Evolutionary conservation across 495 filamentous ascomycete species (phyloP).

Genomic region (Cladorrhinum samala): DNA sequence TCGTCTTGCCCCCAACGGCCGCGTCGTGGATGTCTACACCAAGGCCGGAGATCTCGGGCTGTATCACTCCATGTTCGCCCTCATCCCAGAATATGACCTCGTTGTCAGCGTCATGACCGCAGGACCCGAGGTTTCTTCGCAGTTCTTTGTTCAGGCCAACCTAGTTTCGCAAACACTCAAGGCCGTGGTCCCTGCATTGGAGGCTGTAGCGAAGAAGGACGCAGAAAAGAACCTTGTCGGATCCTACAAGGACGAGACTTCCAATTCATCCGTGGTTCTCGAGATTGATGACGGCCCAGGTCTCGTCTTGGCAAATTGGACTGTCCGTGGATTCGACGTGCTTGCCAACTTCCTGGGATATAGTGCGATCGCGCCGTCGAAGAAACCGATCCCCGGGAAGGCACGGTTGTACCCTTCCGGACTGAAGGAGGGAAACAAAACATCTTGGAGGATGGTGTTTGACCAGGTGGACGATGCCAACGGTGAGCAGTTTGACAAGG

Average conservation of each 20-base stretch:
- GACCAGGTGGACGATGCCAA: conserved; percentile 1
- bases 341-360: neutral
- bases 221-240: neutral
- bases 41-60: neutral
- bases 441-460: conserved; percentile 1
- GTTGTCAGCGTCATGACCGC: conserved; percentile 3
- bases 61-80: neutral
- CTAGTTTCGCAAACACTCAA: neutral
- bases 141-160: neutral
- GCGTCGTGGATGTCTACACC: neutral
- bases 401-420: conserved; percentile 1
- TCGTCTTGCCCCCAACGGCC: neutral
- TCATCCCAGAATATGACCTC: neutral
- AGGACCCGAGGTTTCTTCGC: neutral
- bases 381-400: neutral
- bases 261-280: neutral
- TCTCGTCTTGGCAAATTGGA: neutral
- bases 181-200: neutral
- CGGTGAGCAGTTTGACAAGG: neutral
- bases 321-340: neutral
- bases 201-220: neutral
- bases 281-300: neutral
- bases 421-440: neutral
- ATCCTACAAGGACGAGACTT: neutral
- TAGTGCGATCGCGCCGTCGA: neutral